These are phyloP conservation scores for Boletellus sp. DNA, from an alignment of 1,284 basidiomycete species.

Conservation along the genomic window DNA sequence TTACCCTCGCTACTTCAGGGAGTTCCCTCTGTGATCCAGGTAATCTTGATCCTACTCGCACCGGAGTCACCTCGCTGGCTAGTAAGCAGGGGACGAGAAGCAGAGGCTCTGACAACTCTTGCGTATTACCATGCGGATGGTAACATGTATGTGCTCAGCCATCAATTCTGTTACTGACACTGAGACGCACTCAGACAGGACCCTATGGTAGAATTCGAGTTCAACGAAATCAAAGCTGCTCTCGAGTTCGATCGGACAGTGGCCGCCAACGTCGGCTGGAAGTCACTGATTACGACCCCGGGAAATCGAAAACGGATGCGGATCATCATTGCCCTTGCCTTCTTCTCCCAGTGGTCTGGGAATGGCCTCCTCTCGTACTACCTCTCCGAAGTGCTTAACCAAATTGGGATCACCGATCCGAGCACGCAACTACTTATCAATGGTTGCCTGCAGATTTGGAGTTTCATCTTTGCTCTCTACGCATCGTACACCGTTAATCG, in stretches of 20 bases:
- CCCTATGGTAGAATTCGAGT: conserved; percentile 72
- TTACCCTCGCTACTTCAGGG: conserved; percentile 68
- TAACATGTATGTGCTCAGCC: conserved; percentile 42
- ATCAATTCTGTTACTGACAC: neutral
- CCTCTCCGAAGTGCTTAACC: conserved; percentile 65
- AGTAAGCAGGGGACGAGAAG: conserved; percentile 61
- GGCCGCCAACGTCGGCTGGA: conserved; percentile 58
- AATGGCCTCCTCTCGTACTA: conserved; percentile 78
- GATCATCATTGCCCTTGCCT: conserved; percentile 66
- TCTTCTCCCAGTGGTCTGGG: conserved; percentile 75
- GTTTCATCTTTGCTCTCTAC: conserved; percentile 57
- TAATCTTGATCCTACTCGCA: conserved; percentile 55
- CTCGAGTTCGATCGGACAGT: conserved; percentile 60
- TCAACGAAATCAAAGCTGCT: conserved; percentile 75
- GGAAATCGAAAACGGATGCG: conserved; percentile 71
- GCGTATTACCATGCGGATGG: conserved; percentile 77
- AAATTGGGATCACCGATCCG: conserved; percentile 63
- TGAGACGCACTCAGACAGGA: conserved; percentile 54
- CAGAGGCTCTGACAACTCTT: conserved; percentile 57
- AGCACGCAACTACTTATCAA: conserved; percentile 67
- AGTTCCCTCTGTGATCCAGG: conserved; percentile 61
- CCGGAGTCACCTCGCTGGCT: conserved; percentile 75
- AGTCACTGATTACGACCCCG: conserved; percentile 50
- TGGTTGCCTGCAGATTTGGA: conserved; percentile 73
- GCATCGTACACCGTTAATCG: conserved; percentile 58